A percentile compares a stretch with the other conserved stretches of the same genome.
phyloP scores from a whole-genome alignment of 352 stramenopile genomes.

The Phytophthora brassicae region DNA sequence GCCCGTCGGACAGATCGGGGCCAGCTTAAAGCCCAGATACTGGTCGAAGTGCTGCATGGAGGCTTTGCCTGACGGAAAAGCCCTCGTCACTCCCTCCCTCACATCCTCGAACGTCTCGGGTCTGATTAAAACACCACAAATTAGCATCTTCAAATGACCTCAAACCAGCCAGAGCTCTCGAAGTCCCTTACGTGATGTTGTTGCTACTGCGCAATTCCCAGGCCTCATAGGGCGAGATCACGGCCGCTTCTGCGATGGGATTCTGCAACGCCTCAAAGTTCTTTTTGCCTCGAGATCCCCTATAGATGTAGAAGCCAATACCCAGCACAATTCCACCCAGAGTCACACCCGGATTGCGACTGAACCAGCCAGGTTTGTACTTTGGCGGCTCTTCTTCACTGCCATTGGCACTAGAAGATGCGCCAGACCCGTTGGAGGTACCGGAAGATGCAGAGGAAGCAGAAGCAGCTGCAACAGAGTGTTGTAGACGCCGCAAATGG shows the following conservation, averaged over 20 bases:
- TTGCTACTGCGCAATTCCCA: constrained; percentile 84
- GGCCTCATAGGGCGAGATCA: constrained; percentile 85
- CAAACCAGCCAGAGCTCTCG: not conserved
- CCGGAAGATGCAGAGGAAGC: constrained; percentile 9
- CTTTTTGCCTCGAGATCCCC: constrained; percentile 70
- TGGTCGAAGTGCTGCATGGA: constrained; percentile 79
- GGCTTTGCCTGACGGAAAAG: constrained; percentile 68
- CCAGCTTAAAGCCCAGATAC: constrained; percentile 74
- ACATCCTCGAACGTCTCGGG: constrained; percentile 56
- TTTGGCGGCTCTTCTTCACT: constrained; percentile 57
- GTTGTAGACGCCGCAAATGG: constrained; percentile 19
- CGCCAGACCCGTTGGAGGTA: not conserved
- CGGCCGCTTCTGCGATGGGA: constrained; percentile 67
- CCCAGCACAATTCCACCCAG: constrained; percentile 66
- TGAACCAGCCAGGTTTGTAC: constrained; percentile 87
- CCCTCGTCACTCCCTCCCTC: constrained; percentile 43
- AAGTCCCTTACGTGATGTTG: constrained; percentile 61
- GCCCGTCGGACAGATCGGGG: constrained; percentile 53
- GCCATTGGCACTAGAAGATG: constrained; percentile 8
- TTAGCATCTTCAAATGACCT: not conserved
- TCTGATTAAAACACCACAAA: constrained; percentile 22
- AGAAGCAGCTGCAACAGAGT: constrained; percentile 3
- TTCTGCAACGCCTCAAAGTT: constrained; percentile 77
- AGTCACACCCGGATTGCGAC: constrained; percentile 79
- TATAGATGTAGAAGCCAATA: constrained; percentile 77